Base-by-base conservation (phyloP, 2,329 filamentous ascomycete genomes). In the Diplocarpon rosae region DNA sequence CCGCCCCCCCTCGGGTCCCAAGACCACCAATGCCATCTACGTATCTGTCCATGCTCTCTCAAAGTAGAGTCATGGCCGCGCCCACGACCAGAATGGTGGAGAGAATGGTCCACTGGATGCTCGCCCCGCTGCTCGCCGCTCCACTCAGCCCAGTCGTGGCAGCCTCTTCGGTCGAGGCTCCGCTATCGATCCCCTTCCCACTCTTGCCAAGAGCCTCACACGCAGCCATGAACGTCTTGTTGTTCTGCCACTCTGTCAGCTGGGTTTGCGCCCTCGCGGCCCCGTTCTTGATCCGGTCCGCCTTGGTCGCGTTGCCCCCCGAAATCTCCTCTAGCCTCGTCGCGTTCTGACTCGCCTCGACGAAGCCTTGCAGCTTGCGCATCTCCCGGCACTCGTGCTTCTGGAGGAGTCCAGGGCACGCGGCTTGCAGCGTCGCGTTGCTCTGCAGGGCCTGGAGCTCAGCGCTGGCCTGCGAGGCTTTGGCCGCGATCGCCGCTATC, bases 351-450 rank as follows among this genome's bases (percentile, higher is more conserved):
- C 46, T 48, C 5, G 46, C 43, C 5, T 46, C 24, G 11, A 37
- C 39, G 39, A 50, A 48, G 16, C 47, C 39, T 39, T 37, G 30
- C n/a, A 48, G 24, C 16, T 16, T 17, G 11, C 30, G 39, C 45
- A 50, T 44, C 14, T 27, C n/a, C 11, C 44, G 34, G 39, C 48
- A 50, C 15, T 48, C 35, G 10, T 47, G 39, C 16, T 50, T 43
- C 37, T 50, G 48, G 20, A 39, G n/a, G 7, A 50, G 40, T 11
- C 35, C 45, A 7, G 48, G 43, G 30, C 52, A 54, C 20, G 39
- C 50, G 11, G 52, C 45, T 39, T 52, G 50, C 16, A 53, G 30
- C 2, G 52, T 53, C 17, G 52, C 40, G 33, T 53, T 53, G 28
- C 39, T 40, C 14, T 33, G 45, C 2, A 53, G 37, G 2, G n/a